phyloP scores from a whole-genome alignment of 352 stramenopile genomes.

The Globisporangium cederbergense region DNA sequence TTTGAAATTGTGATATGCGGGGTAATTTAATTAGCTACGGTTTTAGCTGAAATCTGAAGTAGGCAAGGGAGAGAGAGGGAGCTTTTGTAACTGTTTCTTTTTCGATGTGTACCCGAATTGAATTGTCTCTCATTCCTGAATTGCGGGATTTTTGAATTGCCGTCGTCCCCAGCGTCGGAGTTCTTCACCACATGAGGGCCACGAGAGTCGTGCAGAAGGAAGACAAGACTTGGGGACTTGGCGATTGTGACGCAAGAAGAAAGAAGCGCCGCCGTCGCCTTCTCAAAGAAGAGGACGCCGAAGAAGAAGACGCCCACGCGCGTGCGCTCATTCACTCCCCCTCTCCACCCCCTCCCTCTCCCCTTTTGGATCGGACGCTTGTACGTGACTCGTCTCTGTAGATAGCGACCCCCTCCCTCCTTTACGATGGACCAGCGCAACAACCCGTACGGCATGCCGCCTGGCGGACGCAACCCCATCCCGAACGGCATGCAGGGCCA shows the following conservation, averaged over 20 bases:
- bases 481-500: constrained; percentile 39
- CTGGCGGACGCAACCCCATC: constrained; percentile 27
- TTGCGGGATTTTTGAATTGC: constrained; percentile 5
- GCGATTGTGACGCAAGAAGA: constrained; percentile 7
- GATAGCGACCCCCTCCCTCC: background rate
- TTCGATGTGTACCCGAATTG: background rate
- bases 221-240: constrained; percentile 3
- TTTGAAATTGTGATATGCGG: too few species aligned
- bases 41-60: too few species aligned
- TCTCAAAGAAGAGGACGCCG: too few species aligned
- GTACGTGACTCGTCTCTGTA: background rate
- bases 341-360: background rate
- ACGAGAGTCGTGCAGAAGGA: background rate
- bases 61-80: too few species aligned
- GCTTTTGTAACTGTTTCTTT: too few species aligned
- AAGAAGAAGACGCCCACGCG: background rate
- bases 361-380: background rate
- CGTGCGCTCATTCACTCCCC: background rate
- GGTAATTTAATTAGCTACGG: too few species aligned
- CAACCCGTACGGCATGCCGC: constrained; percentile 59
- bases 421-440: constrained; percentile 60
- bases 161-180: background rate
- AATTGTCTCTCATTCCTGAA: background rate
- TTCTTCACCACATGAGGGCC: constrained; percentile 2
- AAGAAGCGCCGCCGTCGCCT: background rate